Evolutionary conservation across 139 green algal genomes (phyloP), one percentile per base, ranked within the genome.

Genomic region (Coelastrella sp.): DNA sequence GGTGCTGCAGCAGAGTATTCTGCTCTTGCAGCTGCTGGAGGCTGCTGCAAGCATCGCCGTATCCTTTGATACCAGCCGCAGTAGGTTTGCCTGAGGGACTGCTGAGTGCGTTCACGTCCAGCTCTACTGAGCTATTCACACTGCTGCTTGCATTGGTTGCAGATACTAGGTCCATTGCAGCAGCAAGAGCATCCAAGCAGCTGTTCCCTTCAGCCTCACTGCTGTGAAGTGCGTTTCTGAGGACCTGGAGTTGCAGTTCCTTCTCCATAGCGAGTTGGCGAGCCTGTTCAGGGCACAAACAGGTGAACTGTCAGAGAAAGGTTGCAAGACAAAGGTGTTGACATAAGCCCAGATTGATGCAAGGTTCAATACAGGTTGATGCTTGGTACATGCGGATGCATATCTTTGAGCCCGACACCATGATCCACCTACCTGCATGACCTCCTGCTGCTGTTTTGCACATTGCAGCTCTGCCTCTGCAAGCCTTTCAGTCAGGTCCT

Each of bases 181-280:
- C 37, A 13, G 34, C 51, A 23, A 82, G 53, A 2, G 75, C 75
- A 38, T 82, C 75, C 34, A 82, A 30, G 40, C 45, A 63, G 53
- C 75, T 53, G 75, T 35, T 82, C 51, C 75, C 75, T 45, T 82
- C 75, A 25, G n/a, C 50, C 75, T 82, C 75, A 45, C 75, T 82
- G 34, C 6, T 6, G 15, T 60, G 35, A 0, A 82, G 75, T 15
- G 53, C 75, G 9, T 25, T 53, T 21, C 25, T 64, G 50, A 82
- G 75, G 7, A 69, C 19, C 53, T 82, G 51, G 40, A 82, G 23
- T 53, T 82, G 35, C 17, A 82, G 53, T 34, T 82, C 75, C 53
- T 82, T 82, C 53, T 82, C 50, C 51, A 82, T 23, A 13, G 23
- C 75, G 11, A 82, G 35, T 23, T 71, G 51, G 30, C 45, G 75